Conservation (phyloP, 345 rosid genomes). For the Pseudoturritis turrita region DNA sequence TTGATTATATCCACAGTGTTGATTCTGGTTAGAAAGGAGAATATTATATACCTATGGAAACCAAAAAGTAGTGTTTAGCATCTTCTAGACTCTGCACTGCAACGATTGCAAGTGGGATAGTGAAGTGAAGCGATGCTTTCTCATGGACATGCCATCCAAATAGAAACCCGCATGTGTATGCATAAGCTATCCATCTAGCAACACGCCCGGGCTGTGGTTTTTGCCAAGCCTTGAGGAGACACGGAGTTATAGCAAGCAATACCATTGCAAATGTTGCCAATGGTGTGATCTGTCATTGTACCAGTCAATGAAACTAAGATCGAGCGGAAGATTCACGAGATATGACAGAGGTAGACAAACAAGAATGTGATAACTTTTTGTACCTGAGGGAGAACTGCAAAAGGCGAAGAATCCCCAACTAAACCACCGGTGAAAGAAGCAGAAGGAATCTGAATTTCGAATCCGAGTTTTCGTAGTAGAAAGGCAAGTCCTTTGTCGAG, state of each 20-base stretch:
- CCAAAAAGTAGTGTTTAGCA: slow-evolving; percentile 76
- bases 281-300: slow-evolving; percentile 62
- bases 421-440: slow-evolving; percentile 92
- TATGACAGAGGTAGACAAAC: background rate
- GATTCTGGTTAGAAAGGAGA: background rate
- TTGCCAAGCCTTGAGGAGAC: slow-evolving; percentile 73
- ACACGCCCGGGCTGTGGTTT: slow-evolving; percentile 48
- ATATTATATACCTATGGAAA: slow-evolving; percentile 59
- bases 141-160: slow-evolving; percentile 99
- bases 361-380: background rate
- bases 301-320: background rate
- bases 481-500: slow-evolving; percentile 69
- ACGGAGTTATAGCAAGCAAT: slow-evolving; percentile 67
- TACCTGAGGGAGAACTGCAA: slow-evolving; percentile 79
- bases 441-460: slow-evolving; percentile 43
- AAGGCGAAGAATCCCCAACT: slow-evolving; percentile 77
- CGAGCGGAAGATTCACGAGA: background rate
- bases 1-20: background rate
- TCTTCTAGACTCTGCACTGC: slow-evolving; percentile 74
- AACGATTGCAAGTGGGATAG: slow-evolving; percentile 69
- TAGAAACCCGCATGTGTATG: slow-evolving; percentile 81
- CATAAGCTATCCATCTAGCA: slow-evolving; percentile 78
- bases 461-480: slow-evolving; percentile 53
- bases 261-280: slow-evolving; percentile 61
- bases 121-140: slow-evolving; percentile 91